These are phyloP conservation scores for Fusarium xylarioides DNA, from an alignment of 2,329 filamentous ascomycete species.

Conservation along the genomic window DNA sequence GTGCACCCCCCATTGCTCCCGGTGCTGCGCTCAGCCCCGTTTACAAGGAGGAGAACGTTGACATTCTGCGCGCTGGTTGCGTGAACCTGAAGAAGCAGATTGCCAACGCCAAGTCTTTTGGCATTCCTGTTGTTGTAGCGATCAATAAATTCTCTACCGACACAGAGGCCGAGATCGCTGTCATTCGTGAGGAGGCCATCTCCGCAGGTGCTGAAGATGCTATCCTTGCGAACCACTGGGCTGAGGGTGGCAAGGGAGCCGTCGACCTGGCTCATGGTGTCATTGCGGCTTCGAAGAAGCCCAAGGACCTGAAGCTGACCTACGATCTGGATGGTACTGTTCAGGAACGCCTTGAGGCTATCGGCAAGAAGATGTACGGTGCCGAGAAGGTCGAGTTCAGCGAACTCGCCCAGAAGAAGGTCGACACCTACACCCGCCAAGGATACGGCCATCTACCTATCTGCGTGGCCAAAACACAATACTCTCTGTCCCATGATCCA, in stretches of 20 bases:
- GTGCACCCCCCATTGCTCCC: conserved; percentile 90
- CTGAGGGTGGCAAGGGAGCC: conserved; percentile 90
- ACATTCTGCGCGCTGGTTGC: conserved; percentile 88
- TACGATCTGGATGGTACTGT: conserved; percentile 83
- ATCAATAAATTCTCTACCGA: conserved; percentile 98
- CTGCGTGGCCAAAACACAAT: conserved; percentile 98
- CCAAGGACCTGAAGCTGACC: conserved; percentile 87
- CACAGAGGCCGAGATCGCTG: conserved; percentile 88
- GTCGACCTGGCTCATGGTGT: conserved; percentile 89
- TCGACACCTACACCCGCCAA: conserved; percentile 92
- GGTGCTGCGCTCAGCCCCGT: conserved; percentile 86
- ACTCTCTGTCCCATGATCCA: conserved; percentile 92
- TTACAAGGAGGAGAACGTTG: conserved; percentile 93
- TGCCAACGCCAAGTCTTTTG: conserved; percentile 85
- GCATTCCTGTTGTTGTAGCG: conserved; percentile 92
- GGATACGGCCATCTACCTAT: conserved; percentile 94
- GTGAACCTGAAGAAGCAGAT: conserved; percentile 97
- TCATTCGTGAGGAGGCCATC: conserved; percentile 89
- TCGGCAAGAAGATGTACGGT: conserved; percentile 94
- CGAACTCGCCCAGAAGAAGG: conserved; percentile 93
- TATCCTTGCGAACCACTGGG: conserved; percentile 95
- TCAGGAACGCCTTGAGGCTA: conserved; percentile 89
- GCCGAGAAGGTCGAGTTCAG: conserved; percentile 90
- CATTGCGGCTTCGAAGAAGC: conserved; percentile 81
- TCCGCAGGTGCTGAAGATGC: conserved; percentile 94